A percentile compares a stretch with the other conserved stretches of the same genome.
phyloP scores from a whole-genome alignment of 768 basidiomycete genomes.

The Gloeostereum incarnatum region DNA sequence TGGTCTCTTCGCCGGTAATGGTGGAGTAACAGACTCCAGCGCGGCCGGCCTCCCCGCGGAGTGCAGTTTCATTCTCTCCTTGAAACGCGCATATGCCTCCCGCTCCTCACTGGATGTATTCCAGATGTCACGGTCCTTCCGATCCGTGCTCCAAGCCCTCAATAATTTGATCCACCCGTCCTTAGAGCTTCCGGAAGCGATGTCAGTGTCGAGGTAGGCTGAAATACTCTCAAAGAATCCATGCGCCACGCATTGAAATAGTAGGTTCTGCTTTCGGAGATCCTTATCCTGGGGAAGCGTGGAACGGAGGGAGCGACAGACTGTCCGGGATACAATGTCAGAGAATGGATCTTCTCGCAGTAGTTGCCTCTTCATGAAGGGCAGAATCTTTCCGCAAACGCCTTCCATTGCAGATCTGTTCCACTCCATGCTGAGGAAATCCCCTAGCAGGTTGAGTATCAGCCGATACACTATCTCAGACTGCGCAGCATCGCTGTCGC shows the following conservation, averaged over 20 bases:
- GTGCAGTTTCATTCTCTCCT: too few species aligned
- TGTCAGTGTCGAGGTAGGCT: neutral
- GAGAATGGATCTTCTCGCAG: neutral
- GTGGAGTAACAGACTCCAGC: too few species aligned
- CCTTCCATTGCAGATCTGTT: neutral
- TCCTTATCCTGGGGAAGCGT: neutral
- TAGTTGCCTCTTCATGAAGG: neutral
- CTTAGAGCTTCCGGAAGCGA: neutral
- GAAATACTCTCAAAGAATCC: neutral
- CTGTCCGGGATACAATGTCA: neutral
- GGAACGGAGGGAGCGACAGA: neutral
- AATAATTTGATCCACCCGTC: neutral
- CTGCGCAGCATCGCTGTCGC: neutral
- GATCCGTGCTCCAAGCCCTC: neutral
- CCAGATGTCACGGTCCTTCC: neutral
- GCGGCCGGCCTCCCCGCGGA: too few species aligned
- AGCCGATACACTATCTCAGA: neutral
- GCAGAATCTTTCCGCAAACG: neutral
- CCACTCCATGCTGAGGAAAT: neutral
- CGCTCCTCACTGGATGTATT: too few species aligned
- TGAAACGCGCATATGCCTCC: too few species aligned
- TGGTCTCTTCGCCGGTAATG: too few species aligned
- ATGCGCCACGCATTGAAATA: neutral
- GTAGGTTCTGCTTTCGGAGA: neutral
- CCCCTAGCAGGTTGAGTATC: neutral